These are phyloP conservation scores for Galeopsis tetrahit DNA, from an alignment of 257 asterid species.

Conservation along the genomic window DNA sequence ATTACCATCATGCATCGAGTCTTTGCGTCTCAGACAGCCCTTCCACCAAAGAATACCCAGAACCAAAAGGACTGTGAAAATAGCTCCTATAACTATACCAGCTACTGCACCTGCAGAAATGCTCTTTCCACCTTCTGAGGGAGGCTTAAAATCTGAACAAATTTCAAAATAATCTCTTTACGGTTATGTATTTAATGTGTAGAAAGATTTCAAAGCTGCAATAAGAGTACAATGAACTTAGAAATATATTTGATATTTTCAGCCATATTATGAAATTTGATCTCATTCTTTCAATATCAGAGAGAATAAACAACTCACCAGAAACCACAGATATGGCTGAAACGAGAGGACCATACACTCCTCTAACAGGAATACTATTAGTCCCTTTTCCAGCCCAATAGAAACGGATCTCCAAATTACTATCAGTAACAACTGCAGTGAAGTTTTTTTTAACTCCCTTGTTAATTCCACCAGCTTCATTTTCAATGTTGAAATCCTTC, in stretches of 20 bases:
- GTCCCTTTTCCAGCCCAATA: conserved; percentile 97
- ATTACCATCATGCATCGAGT: conserved; percentile 49
- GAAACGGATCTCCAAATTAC: conserved; percentile 64
- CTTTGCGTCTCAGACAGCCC: conserved; percentile 41
- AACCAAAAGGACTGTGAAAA: conserved; percentile 38
- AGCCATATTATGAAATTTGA: not conserved
- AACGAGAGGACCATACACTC: conserved; percentile 86
- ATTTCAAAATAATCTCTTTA: conserved; percentile 1
- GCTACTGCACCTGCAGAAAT: conserved; percentile 49
- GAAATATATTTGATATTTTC: not conserved
- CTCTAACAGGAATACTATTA: conserved; percentile 59
- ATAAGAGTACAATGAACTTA: not conserved
- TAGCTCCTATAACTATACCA: conserved; percentile 55
- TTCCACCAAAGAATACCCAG: conserved; percentile 66
- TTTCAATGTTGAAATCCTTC: conserved; percentile 78
- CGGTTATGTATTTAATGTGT: not conserved
- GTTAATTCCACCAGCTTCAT: conserved; percentile 75
- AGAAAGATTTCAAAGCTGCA: conserved; percentile 12
- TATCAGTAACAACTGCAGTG: conserved; percentile 57
- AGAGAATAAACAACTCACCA: conserved; percentile 40
- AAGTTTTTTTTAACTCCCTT: conserved; percentile 45
- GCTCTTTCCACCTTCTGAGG: conserved; percentile 41
- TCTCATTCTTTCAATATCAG: not conserved
- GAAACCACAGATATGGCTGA: conserved; percentile 83
- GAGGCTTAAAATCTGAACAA: conserved; percentile 33